Evolutionary conservation across 2,329 filamentous ascomycete species (phyloP), one percentile per base, ranked within the genome.

Genomic region (Penicillium griseofulvum): DNA sequence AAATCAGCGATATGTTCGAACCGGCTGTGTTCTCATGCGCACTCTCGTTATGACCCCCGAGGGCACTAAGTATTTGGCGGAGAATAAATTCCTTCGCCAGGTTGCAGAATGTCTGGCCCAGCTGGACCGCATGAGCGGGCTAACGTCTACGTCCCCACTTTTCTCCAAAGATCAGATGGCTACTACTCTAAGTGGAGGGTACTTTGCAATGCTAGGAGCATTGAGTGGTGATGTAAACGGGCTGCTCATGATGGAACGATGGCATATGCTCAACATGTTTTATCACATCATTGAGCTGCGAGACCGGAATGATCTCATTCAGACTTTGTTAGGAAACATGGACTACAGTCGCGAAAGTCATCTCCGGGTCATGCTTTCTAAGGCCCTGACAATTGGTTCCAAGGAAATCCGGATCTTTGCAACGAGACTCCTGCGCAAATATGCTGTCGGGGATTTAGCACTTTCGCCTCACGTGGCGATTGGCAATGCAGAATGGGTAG

Each of bases 231-330:
- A 96, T 66, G 78, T 83, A 0, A 90, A 88, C 64, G 94, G 94
- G 0, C 81, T 97, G 24, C 86, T 88, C 58, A 93, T 99, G 76
- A 84, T 99, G 68, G 93, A 97, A 71, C 82, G 91, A 65, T 97
- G 94, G 93, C 90, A 91, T 65, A 95, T 99, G 82, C 92, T 97
- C 76, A 97, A 97, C 74, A 99, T 99, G 91, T 95, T 97, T 81
- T 99, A 99, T 71, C 94, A 97, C 73, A 96, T 99, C 58, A 84
- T 97, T 55, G 93, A 97, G 68, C 80, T 96, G 42, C 91, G 89
- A 65, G 89, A 94, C 72, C 88, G 94, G 2, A 91, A 93, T 43
- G 94, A 99, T 71, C 80, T 99, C 56, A 91, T 97, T 70, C 91
- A 92, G 69, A 82, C 93, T 10, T 82, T 99, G 31, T 81, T 99